phyloP scores from a whole-genome alignment of 2,329 filamentous ascomycete species.

The Fonsecaea monophora region DNA sequence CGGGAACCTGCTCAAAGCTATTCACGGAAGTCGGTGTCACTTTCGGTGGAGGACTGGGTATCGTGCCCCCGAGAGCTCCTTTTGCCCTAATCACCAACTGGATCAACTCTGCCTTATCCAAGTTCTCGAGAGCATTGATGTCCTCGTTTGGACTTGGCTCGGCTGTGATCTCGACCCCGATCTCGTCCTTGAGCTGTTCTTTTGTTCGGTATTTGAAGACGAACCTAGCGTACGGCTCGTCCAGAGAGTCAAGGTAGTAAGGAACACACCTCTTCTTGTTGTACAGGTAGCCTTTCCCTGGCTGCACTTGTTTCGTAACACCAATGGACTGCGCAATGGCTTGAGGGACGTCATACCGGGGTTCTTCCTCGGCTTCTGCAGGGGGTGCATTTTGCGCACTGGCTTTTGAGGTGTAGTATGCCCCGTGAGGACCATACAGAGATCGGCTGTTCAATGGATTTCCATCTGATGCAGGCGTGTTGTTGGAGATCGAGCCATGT shows the following conservation, averaged over 20 bases:
- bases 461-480: slow-evolving; percentile 1
- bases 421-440: slow-evolving; percentile 39
- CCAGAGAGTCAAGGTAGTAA: slow-evolving; percentile 43
- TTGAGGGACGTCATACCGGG: slow-evolving; percentile 39
- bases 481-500: slow-evolving; percentile 14
- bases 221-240: slow-evolving; percentile 45
- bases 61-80: slow-evolving; percentile 32
- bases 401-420: slow-evolving; percentile 34
- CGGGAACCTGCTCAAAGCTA: slow-evolving; percentile 29
- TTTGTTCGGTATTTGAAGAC: slow-evolving; percentile 45
- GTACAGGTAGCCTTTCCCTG: slow-evolving; percentile 42
- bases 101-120: slow-evolving; percentile 38
- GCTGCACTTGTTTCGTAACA: slow-evolving; percentile 44
- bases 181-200: slow-evolving; percentile 36
- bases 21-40: slow-evolving; percentile 9
- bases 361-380: slow-evolving; percentile 38
- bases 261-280: slow-evolving; percentile 42
- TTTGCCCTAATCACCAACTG: slow-evolving; percentile 37
- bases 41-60: slow-evolving; percentile 30
- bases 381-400: slow-evolving; percentile 13
- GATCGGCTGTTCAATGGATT: slow-evolving; percentile 10
- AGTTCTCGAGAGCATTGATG: slow-evolving; percentile 32
- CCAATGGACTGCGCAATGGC: slow-evolving; percentile 28
- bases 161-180: slow-evolving; percentile 31
- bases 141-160: slow-evolving; percentile 37